These are phyloP conservation scores for Fusarium ramigenum DNA, from an alignment of 2,329 filamentous ascomycete species.

Conservation along the genomic window DNA sequence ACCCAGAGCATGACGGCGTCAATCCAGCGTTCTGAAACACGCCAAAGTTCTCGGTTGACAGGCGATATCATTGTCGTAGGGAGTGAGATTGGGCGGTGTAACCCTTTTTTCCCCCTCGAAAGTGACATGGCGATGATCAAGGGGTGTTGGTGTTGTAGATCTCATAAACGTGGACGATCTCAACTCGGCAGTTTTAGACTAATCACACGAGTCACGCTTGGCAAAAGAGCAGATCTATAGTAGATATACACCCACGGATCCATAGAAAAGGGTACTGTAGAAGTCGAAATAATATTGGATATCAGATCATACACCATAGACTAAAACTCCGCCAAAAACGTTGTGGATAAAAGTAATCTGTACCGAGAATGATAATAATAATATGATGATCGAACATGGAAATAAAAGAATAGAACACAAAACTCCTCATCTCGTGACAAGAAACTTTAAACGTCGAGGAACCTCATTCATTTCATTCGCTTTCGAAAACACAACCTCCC, in stretches of 20 bases:
- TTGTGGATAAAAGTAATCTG: constrained; percentile 11
- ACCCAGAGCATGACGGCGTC: constrained; percentile 40
- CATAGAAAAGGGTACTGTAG: not conserved
- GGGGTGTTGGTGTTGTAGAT: constrained; percentile 16
- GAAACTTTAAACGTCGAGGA: constrained; percentile 20
- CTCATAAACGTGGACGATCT: constrained; percentile 20
- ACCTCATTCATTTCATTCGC: constrained; percentile 22
- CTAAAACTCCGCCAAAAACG: not conserved
- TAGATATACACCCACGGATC: not conserved
- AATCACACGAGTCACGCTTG: constrained; percentile 8
- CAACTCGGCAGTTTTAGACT: constrained; percentile 18
- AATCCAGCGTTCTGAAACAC: constrained; percentile 44
- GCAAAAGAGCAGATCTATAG: not conserved
- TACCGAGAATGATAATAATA: constrained; percentile 7
- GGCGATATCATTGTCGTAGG: not conserved
- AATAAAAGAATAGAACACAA: constrained; percentile 12
- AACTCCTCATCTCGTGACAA: constrained; percentile 35
- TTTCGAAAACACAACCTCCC: constrained; percentile 11
- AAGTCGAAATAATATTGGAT: constrained; percentile 4
- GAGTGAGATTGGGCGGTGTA: constrained; percentile 17
- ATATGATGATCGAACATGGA: constrained; percentile 3
- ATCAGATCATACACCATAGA: constrained; percentile 14
- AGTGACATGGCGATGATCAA: constrained; percentile 4
- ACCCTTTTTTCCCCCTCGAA: not conserved
- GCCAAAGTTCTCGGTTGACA: not conserved